These are phyloP conservation scores for Fusarium pseudoanthophilum DNA, from an alignment of 2,329 filamentous ascomycete species.

Conservation along the genomic window DNA sequence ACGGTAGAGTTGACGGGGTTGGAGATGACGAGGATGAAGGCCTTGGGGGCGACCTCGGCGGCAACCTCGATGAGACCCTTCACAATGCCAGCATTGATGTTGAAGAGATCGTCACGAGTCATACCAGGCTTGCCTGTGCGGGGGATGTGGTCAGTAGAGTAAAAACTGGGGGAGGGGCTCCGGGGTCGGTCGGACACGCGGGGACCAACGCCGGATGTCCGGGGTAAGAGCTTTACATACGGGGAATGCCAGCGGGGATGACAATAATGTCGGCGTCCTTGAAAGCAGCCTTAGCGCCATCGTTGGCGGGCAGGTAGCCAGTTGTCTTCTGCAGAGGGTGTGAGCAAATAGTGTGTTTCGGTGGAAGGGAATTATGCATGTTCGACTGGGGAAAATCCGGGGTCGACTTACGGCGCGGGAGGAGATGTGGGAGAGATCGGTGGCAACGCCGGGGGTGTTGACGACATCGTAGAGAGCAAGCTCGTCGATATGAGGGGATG, in stretches of 20 bases:
- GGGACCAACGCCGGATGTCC: constrained; percentile 24
- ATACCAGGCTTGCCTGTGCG: constrained; percentile 93
- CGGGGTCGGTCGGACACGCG: constrained; percentile 34
- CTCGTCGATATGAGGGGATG: constrained; percentile 86
- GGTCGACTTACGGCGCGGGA: constrained; percentile 74
- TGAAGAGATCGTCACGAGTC: constrained; percentile 99
- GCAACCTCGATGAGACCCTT: constrained; percentile 90
- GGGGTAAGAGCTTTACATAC: constrained; percentile 64
- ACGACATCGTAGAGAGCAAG: constrained; percentile 99
- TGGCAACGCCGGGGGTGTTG: constrained; percentile 95
- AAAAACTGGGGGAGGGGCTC: constrained; percentile 28
- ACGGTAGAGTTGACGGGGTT: constrained; percentile 99
- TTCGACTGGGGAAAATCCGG: constrained; percentile 25
- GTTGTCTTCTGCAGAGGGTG: constrained; percentile 74
- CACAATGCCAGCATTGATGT: constrained; percentile 99
- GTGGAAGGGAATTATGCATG: constrained; percentile 36
- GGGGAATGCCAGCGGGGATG: constrained; percentile 97
- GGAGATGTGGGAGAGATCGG: constrained; percentile 97
- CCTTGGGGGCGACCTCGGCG: constrained; percentile 90
- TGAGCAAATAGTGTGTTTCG: constrained; percentile 46
- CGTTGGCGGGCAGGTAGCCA: constrained; percentile 87
- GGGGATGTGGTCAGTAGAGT: constrained; percentile 34
- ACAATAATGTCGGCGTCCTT: constrained; percentile 95
- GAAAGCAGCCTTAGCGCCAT: constrained; percentile 87
- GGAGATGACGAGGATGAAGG: constrained; percentile 95